Base-by-base conservation (phyloP, 108 stramenopile genomes). In the Skeletonema costatum region DNA sequence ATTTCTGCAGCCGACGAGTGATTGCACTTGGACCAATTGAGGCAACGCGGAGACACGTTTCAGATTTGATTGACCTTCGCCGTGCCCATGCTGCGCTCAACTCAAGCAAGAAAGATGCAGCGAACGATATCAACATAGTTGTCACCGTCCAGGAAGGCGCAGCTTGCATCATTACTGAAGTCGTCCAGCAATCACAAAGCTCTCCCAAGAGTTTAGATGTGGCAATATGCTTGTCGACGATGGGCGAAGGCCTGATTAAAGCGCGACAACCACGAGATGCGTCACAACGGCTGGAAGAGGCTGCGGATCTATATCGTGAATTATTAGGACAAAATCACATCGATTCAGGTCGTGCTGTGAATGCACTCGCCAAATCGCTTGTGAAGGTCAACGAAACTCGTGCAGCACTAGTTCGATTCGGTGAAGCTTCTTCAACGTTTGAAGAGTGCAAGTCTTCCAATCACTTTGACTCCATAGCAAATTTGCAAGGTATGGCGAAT, bases 221-320 rank as follows among this genome's bases (percentile, higher is more conserved):
- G 72, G 91, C 92, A 19, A 90, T 92, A 68, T 95, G 92, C 67
- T 78, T 95, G 19, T 91, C 92, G 16, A 88, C 90, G 10, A 88
- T 95, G n/a, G 94, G 94, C 12, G 94, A 95, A 71, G 88, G 89
- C 36, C 76, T 95, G 44, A 76, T 89, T 64, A 92, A 92, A 67
- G 80, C 88, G 39, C 82, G 88, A 0, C 94, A 92, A 67, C 90
- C 91, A 4, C 74, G 86, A 29, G 94, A 95, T 65, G 91, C 92
- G 14, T 90, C 90, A 76, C 80, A 89, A 32, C 85, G 92, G 3
- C 73, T 95, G 32, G 94, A 95, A 30, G 94, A 95, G 68, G 90
- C 90, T 16, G 85, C 88, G 39, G 82, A 80, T 66, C 67, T 95
- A 30, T 92, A 90, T 73, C 81, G 90, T 46, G 87, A 85, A 5